Conservation (phyloP, 2,329 filamentous ascomycete species). For the Akanthomyces dipterigenus region DNA sequence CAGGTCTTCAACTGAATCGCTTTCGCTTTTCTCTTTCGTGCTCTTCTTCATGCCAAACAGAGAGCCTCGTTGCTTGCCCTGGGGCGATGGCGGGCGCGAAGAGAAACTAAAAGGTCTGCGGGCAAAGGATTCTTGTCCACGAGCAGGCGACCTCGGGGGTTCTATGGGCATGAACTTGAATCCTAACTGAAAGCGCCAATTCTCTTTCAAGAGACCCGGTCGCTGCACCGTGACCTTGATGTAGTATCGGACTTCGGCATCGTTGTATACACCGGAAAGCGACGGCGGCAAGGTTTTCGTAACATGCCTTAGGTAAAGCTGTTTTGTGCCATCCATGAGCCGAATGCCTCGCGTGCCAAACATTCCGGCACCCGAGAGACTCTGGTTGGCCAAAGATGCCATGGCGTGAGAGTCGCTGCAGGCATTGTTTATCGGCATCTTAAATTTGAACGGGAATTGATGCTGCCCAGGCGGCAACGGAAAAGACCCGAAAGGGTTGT, state of each 20-base stretch:
- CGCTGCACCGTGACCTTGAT: conserved; percentile 91
- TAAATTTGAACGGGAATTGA: conserved; percentile 72
- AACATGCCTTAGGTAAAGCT: conserved; percentile 62
- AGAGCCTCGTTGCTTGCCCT: conserved; percentile 46
- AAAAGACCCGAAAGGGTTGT: conserved; percentile 41
- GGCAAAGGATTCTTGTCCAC: conserved; percentile 76
- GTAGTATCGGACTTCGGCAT: conserved; percentile 89
- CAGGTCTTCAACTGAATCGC: neutral
- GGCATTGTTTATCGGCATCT: conserved; percentile 69
- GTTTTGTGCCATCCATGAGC: conserved; percentile 56
- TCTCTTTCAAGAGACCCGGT: conserved; percentile 86
- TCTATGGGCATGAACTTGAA: conserved; percentile 93
- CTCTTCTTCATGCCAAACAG: conserved; percentile 46
- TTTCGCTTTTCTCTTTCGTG: conserved; percentile 18
- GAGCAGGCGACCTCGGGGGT: conserved; percentile 62
- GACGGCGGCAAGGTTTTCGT: conserved; percentile 85
- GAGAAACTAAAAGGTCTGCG: conserved; percentile 59
- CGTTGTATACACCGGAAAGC: conserved; percentile 74
- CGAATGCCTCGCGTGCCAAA: conserved; percentile 42
- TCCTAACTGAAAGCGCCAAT: conserved; percentile 61
- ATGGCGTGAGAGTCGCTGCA: conserved; percentile 52
- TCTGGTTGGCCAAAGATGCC: conserved; percentile 39
- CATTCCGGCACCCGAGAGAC: conserved; percentile 48
- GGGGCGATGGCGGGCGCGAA: conserved; percentile 28
- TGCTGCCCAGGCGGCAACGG: conserved; percentile 63